Base-by-base conservation (phyloP, 805 yeast genomes). In the Scheffersomyces coipomensis region DNA sequence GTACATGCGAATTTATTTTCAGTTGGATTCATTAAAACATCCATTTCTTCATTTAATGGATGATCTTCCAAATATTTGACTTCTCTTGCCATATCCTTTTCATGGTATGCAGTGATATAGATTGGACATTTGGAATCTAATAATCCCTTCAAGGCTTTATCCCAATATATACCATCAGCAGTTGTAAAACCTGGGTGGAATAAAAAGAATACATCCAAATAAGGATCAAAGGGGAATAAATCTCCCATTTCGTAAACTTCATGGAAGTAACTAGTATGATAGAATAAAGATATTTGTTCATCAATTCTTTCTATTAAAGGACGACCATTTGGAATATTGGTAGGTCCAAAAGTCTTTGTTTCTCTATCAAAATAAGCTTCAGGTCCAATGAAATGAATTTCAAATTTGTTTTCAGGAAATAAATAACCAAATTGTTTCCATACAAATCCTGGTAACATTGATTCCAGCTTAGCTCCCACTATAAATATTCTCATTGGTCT, bases 181-280 rank as follows among this genome's bases (percentile, higher is more conserved):
- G 93, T 85, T 15, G 88, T 83, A 56, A 89, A 78, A 29, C 97
- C 97, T 3, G 99, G 98, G 61, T 91, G 98, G 85, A 91, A 93
- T 38, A 87, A 73, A 76, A 88, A 89, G 65, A 93, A 93, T 19
- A 81, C 79, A 60, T 93, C 99, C 58, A 88, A 76, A 63, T 91
- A 93, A 33, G 99, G 99, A 62, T 93, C 99, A 62, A 90, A 93
- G 4, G 99, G 99, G 81, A 88, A 88, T 61, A 93, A 87, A 65
- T 91, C 97, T 53, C 90, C 93, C 35, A 88, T 83, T 53, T 89
- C 89, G 64, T 93, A 96, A 45, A 85, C 73, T 29, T 85, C 91
- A 57, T 89, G 88, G 80, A 93, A 93, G 63, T 84, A 90, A 53
- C 87, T 85, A 1, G 98, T 88, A 64, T 90, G 96, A 66, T 85